Base-by-base conservation (phyloP, 2,329 filamentous ascomycete species). In the Hypoxylon sp. region DNA sequence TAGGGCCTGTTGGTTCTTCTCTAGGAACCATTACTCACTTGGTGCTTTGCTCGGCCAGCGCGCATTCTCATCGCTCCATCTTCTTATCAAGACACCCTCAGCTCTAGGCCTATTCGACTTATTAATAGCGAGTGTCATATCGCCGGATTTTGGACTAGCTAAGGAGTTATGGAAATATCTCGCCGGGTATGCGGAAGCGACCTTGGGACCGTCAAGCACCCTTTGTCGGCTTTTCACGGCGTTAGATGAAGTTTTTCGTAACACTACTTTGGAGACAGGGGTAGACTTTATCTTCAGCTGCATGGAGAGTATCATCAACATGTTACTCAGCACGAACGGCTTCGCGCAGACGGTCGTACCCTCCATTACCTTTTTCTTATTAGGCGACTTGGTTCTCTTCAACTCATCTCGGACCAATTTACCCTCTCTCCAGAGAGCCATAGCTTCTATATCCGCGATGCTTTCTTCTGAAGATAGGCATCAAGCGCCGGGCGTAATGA, bases 1-100 rank as follows among this genome's bases (percentile, higher is more conserved):
- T 30, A 34, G 69, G 34, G 71, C 71, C 13, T 72, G 71, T 23
- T 70, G 69, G 69, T 72, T 70, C 64, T 73, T 73, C 23, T 68
- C 67, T 2, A 56, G 46, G 48, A 66, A 67, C 5, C 59, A 73
- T 46, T 65, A n/a, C 14, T 46, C 68, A 1, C 65, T 65, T 17
- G 70, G 70, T 25, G 63, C 70, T 25, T 30, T 69, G 4, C 60
- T 71, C 10, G 65, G 64, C 32, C 67, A 73, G 46, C 64, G 65
- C 11, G 67, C 64, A 7, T 73, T 73, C 59, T 65, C 60, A 3
- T 65, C 64, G 13, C 53, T 72, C 6, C 66, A 72, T 41, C 51
- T 72, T n/a, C 53, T 72, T 13, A 48, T 72, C 10, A 71, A 61
- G 14, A 25, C 53, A n/a, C 70, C 70, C 4, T 68, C 66, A 11